These are phyloP conservation scores for Geotrichum carabidarum DNA, from an alignment of 1,139 yeast genomes.

Conservation along the genomic window DNA sequence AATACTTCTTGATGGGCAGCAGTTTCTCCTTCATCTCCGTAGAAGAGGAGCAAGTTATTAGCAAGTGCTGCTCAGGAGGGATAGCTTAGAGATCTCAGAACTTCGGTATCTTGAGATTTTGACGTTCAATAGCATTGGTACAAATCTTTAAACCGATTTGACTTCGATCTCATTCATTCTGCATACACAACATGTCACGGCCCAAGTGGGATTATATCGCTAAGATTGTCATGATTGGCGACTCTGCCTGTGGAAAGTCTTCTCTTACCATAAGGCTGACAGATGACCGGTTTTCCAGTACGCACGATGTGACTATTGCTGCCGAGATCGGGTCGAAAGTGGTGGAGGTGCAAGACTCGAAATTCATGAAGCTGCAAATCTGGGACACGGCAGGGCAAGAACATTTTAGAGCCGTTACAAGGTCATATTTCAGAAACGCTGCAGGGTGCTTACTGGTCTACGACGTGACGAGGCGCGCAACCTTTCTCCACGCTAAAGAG, in stretches of 20 bases:
- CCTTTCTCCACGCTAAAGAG: slow-evolving; percentile 33
- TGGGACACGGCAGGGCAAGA: slow-evolving; percentile 94
- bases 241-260: slow-evolving; percentile 37
- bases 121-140: background rate
- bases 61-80: too few relatives aligned
- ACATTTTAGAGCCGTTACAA: slow-evolving; percentile 86
- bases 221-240: slow-evolving; percentile 24
- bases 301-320: slow-evolving; percentile 39
- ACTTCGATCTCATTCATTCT: background rate
- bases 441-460: slow-evolving; percentile 80
- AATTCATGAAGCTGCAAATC: slow-evolving; percentile 29
- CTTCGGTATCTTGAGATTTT: too few relatives aligned
- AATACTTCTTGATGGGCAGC: too few relatives aligned
- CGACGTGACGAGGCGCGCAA: slow-evolving; percentile 74
- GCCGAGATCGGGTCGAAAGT: slow-evolving; percentile 40
- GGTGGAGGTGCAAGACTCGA: slow-evolving; percentile 26
- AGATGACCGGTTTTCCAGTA: slow-evolving; percentile 36
- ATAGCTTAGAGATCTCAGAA: too few relatives aligned
- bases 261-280: slow-evolving; percentile 37
- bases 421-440: slow-evolving; percentile 77
- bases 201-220: slow-evolving; percentile 30
- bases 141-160: background rate
- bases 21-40: too few relatives aligned
- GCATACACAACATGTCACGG: background rate
- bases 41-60: too few relatives aligned